These are phyloP conservation scores for Zizania palustris DNA, from an alignment of 202 grass and related monocot species.

Conservation along the genomic window DNA sequence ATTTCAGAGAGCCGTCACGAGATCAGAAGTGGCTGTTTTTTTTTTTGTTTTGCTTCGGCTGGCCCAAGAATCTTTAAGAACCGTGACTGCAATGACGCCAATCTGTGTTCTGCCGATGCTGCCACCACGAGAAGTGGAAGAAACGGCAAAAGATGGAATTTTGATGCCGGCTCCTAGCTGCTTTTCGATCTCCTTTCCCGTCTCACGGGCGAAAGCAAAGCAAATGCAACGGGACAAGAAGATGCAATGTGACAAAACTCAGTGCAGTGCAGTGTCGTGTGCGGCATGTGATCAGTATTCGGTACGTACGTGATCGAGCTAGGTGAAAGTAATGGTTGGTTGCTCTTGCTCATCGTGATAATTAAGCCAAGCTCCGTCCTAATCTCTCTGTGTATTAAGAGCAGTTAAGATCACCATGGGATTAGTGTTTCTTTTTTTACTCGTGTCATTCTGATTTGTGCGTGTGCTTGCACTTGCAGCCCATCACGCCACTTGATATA, in stretches of 20 bases:
- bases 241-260: conserved; percentile 42
- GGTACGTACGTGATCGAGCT: no score
- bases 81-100: conserved; percentile 12
- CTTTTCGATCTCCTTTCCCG: neutral
- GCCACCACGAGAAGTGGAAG: neutral
- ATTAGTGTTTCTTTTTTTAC: neutral
- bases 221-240: conserved; percentile 22
- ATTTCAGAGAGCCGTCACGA: conserved; percentile 6
- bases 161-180: neutral
- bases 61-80: conserved; percentile 32
- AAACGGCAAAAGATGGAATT: neutral
- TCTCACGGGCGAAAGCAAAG: conserved; percentile 28
- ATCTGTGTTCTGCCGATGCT: neutral
- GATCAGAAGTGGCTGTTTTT: neutral
- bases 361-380: no score
- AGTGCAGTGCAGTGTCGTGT: neutral
- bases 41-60: neutral
- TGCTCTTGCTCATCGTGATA: no score
- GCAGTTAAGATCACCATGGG: no score
- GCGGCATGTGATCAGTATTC: conserved; percentile 34
- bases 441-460: neutral
- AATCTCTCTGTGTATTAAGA: no score
- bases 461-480: neutral
- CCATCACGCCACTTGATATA: neutral
- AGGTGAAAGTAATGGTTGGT: neutral